phyloP scores from a whole-genome alignment of 2,329 filamentous ascomycete genomes.

The Acarospora socialis region DNA sequence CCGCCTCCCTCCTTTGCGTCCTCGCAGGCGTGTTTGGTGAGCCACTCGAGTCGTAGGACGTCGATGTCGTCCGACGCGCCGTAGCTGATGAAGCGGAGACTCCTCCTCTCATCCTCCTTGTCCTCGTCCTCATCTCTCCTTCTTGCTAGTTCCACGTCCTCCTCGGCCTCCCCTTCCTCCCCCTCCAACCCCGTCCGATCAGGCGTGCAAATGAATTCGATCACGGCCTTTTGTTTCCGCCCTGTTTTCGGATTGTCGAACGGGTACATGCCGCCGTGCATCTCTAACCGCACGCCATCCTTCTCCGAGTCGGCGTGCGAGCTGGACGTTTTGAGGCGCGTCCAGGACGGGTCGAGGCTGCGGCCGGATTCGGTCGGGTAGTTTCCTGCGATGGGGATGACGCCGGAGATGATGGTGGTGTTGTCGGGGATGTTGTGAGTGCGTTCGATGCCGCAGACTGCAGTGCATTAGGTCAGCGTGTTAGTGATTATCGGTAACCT shows the following conservation, averaged over 20 bases:
- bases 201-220: slow-evolving; percentile 73
- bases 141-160: slow-evolving; percentile 18
- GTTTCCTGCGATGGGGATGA: slow-evolving; percentile 62
- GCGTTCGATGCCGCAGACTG: slow-evolving; percentile 63
- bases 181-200: slow-evolving; percentile 58
- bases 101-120: slow-evolving; percentile 14
- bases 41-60: slow-evolving; percentile 66
- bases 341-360: slow-evolving; percentile 50
- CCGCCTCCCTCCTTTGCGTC: slow-evolving; percentile 34
- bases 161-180: slow-evolving; percentile 17
- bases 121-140: slow-evolving; percentile 14
- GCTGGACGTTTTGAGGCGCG: slow-evolving; percentile 49
- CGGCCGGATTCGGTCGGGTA: slow-evolving; percentile 45
- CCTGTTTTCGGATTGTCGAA: slow-evolving; percentile 28
- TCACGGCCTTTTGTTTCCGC: slow-evolving; percentile 55
- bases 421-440: slow-evolving; percentile 36
- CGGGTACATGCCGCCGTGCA: slow-evolving; percentile 45
- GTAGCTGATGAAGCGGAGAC: slow-evolving; percentile 59
- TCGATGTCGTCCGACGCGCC: slow-evolving; percentile 44
- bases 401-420: slow-evolving; percentile 36
- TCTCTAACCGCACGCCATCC: slow-evolving; percentile 56
- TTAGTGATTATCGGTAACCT: no score
- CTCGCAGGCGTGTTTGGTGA: slow-evolving; percentile 77
- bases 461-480: no score
- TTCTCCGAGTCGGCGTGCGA: slow-evolving; percentile 50